A percentile compares a stretch with the other conserved stretches of the same genome.
phyloP scores from a whole-genome alignment of 306 rosid species.

The Chamaecrista fasciculata region DNA sequence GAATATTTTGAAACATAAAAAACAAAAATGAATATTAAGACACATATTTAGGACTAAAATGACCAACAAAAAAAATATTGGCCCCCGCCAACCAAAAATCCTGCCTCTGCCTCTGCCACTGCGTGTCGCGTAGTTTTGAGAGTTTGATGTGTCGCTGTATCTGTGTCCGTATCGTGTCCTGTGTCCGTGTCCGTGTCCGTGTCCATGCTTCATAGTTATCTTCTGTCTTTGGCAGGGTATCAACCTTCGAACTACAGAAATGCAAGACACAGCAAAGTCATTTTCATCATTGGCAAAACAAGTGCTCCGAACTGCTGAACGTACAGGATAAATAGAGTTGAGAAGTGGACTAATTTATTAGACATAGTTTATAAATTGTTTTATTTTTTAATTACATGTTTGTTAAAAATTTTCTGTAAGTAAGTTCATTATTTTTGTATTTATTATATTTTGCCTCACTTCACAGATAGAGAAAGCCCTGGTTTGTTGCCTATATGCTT shows the following conservation, averaged over 20 bases:
- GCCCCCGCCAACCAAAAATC: too few relatives aligned
- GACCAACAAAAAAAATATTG: too few relatives aligned
- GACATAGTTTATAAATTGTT: neutral
- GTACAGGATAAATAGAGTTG: constrained; percentile 48
- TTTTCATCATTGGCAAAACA: constrained; percentile 82
- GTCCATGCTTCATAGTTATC: too few relatives aligned
- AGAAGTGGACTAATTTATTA: constrained; percentile 3
- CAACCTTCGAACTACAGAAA: constrained; percentile 52
- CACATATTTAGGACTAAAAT: too few relatives aligned
- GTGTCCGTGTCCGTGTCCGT: too few relatives aligned
- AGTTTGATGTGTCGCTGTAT: too few relatives aligned
- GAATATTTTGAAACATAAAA: too few relatives aligned
- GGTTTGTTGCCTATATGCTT: neutral
- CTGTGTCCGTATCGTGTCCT: too few relatives aligned
- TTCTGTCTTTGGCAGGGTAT: constrained; percentile 51
- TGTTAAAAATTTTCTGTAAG: constrained; percentile 15
- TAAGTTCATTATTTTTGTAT: neutral
- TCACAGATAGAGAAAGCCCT: neutral
- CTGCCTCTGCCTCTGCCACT: too few relatives aligned
- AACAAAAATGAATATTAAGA: too few relatives aligned
- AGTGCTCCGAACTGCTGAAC: constrained; percentile 59
- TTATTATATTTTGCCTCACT: neutral
- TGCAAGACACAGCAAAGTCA: constrained; percentile 80
- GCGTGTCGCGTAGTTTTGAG: too few relatives aligned
- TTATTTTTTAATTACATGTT: constrained; percentile 7